phyloP scores from a whole-genome alignment of 495 filamentous ascomycete genomes.

The Lophiostoma macrostomum region DNA sequence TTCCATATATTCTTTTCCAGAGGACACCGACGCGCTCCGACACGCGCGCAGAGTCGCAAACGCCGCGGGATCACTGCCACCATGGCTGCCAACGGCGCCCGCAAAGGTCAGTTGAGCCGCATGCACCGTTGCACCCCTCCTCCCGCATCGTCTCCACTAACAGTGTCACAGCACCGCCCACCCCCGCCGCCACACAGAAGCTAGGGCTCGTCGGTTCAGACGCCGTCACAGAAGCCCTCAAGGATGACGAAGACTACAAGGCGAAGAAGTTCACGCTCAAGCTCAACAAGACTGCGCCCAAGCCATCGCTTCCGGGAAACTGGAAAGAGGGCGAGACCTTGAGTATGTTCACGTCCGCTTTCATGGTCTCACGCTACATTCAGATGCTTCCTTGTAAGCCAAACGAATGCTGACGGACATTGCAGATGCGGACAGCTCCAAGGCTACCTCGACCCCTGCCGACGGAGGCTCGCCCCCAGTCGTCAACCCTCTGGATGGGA shows the following conservation, averaged over 20 bases:
- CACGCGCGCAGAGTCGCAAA: no score
- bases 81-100: slow-evolving; percentile 27
- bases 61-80: neutral
- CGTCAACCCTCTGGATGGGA: slow-evolving; percentile 71
- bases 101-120: slow-evolving; percentile 27
- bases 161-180: slow-evolving; percentile 12
- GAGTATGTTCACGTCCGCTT: slow-evolving; percentile 18
- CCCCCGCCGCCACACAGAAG: slow-evolving; percentile 13
- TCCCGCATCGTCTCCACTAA: neutral
- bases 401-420: no score
- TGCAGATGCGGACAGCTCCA: slow-evolving; percentile 18
- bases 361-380: neutral
- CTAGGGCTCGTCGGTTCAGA: slow-evolving; percentile 11
- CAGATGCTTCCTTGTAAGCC: neutral
- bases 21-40: slow-evolving; percentile 19
- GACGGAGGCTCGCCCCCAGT: slow-evolving; percentile 50
- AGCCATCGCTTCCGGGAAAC: slow-evolving; percentile 33
- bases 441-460: neutral
- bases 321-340: slow-evolving; percentile 36
- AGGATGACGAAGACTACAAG: slow-evolving; percentile 14
- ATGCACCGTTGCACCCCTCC: slow-evolving; percentile 13
- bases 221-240: slow-evolving; percentile 15
- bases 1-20: neutral
- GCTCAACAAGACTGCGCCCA: slow-evolving; percentile 30
- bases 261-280: slow-evolving; percentile 35